Base-by-base conservation (phyloP, 345 rosid genomes). In the Lepidium aucheri region DNA sequence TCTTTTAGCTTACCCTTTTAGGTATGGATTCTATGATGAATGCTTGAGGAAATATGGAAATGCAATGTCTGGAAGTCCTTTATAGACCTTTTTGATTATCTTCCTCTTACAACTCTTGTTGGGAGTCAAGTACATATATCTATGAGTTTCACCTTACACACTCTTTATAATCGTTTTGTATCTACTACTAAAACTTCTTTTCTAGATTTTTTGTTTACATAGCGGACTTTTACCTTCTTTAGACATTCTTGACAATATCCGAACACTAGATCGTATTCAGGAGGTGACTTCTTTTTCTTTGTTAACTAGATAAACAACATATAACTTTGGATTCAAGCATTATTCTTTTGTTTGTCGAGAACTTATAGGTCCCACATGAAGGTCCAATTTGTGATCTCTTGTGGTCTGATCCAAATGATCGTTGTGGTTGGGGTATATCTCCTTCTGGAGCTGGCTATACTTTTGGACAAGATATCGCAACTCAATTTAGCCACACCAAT, bases 401-500 rank as follows among this genome's bases (percentile, higher is more conserved):
- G 63, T 90, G 97, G 97, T 90, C 95, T 28, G 97, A 90, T 73
- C 97, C 97, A 16, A 92, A 88, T 35, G 97, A 90, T 55, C 90
- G 95, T 5, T 90, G 95, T 65, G 93, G 95, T 55, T 90, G 97
- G 97, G 97, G 97, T 33, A 90, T 90, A 64, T 90, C 97, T 54
- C 97, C 97, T 30, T 86, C 92, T 50, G 67, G 67, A 36, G 67
- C 67, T 12, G 67, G 67, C 42, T 61, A 61, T 14, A 61, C 66
- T 5, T 90, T 90, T 70, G 97, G 95, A 59, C 90, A 86, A 79
- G 97, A 90, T 67, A 90, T 90, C 32, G 93, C 97, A 14, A 61
- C 75, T 41, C 84, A 83, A 44, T 88, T 84, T 81, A 90, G 88
- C 77, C 90, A 84, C 66, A 86, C 90, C 16, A 90, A 87, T 70